These are phyloP conservation scores for Trichosporon inkin DNA, from an alignment of 1,284 basidiomycete species.

Conservation along the genomic window DNA sequence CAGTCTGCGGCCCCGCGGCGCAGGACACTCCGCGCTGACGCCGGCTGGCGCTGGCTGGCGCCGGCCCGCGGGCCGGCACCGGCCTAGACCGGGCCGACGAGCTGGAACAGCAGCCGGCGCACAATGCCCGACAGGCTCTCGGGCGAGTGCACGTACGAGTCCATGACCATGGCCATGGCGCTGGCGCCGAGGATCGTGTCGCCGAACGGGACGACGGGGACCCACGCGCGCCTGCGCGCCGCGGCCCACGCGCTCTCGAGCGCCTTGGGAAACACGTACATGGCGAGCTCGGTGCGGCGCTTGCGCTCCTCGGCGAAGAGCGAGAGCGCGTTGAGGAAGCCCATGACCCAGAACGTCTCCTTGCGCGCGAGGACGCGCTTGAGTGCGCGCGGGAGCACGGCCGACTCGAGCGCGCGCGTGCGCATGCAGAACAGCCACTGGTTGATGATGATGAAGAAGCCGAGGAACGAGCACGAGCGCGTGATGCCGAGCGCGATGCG, in stretches of 20 bases:
- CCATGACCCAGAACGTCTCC: constrained; percentile 69
- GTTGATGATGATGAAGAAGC: constrained; percentile 76
- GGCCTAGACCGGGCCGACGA: constrained; percentile 66
- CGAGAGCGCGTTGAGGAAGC: constrained; percentile 70
- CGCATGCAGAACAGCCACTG: constrained; percentile 70
- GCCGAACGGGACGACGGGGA: constrained; percentile 63
- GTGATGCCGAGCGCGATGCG: constrained; percentile 68
- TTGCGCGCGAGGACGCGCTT: constrained; percentile 62
- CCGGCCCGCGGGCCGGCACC: too few species aligned
- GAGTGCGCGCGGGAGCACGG: constrained; percentile 47
- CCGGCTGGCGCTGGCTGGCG: too few species aligned
- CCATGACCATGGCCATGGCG: constrained; percentile 91
- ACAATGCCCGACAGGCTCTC: constrained; percentile 83
- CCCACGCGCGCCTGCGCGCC: constrained; percentile 68
- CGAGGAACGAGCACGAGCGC: constrained; percentile 84
- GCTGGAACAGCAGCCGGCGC: constrained; percentile 81
- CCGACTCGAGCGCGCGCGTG: constrained; percentile 50
- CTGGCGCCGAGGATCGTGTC: constrained; percentile 65
- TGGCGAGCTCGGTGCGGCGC: constrained; percentile 53
- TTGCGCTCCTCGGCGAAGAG: constrained; percentile 78
- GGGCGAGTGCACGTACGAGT: constrained; percentile 73
- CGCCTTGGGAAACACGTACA: constrained; percentile 92
- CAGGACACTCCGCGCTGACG: too few species aligned
- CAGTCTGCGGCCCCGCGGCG: too few species aligned
- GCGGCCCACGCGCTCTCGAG: constrained; percentile 82